These are phyloP conservation scores for Kwoniella dendrophila DNA, from an alignment of 768 basidiomycete species.

Conservation along the genomic window DNA sequence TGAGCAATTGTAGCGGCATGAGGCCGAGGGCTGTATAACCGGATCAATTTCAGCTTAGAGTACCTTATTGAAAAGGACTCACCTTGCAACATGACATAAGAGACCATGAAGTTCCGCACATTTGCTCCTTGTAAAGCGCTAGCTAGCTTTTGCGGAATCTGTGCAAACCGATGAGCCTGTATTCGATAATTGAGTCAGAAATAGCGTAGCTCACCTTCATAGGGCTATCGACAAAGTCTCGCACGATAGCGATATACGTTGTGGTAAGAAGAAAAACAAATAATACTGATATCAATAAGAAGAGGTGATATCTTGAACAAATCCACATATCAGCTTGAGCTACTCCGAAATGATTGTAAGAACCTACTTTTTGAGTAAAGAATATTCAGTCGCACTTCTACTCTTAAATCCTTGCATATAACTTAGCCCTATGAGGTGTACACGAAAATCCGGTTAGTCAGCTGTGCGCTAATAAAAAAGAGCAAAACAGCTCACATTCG, in stretches of 20 bases:
- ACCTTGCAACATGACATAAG: constrained; percentile 60
- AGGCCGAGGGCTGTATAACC: constrained; percentile 71
- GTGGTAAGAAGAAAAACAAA: constrained; percentile 91
- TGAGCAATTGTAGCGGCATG: constrained; percentile 93
- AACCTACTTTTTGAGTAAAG: constrained; percentile 82
- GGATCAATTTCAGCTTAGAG: background rate
- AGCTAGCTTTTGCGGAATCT: constrained; percentile 87
- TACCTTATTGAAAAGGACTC: background rate
- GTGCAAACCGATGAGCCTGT: background rate
- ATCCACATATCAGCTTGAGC: background rate
- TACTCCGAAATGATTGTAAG: background rate
- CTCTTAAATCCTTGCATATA: constrained; percentile 90
- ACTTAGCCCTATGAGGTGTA: constrained; percentile 72
- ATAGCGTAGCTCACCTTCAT: constrained; percentile 61
- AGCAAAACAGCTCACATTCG: constrained; percentile 65
- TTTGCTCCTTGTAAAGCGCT: constrained; percentile 65
- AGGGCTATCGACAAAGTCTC: constrained; percentile 88
- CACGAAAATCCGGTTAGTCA: background rate
- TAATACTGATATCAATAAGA: constrained; percentile 86
- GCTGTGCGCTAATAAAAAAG: background rate
- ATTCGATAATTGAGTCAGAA: background rate
- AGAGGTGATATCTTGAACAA: constrained; percentile 78
- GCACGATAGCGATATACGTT: constrained; percentile 87
- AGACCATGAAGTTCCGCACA: constrained; percentile 64
- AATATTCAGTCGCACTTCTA: constrained; percentile 90